Percentiles rank a stretch among this genome's conserved stretches.
These are phyloP conservation scores for Plasmodium falciparum DNA, from an alignment of 169 alveolate genomes.

Conservation along the genomic window DNA sequence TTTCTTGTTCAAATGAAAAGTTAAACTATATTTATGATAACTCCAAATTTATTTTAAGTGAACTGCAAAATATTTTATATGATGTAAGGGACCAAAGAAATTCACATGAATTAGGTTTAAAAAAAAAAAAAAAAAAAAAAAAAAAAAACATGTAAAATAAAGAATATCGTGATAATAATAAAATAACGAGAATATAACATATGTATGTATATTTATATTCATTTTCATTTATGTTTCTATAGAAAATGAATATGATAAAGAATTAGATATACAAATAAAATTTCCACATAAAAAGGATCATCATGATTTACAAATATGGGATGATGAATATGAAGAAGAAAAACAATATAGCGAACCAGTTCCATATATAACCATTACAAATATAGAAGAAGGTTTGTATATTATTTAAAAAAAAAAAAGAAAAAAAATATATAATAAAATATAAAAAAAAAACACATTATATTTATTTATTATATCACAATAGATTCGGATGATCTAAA, in stretches of 20 bases:
- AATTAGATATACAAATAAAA: slow-evolving; percentile 53
- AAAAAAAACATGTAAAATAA: background rate
- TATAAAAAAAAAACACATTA: too few relatives aligned
- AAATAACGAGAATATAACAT: background rate
- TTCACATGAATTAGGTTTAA: slow-evolving; percentile 42
- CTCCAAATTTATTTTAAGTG: slow-evolving; percentile 50
- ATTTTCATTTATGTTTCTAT: background rate
- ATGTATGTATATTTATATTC: background rate
- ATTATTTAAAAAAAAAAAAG: background rate
- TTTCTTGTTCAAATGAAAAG: slow-evolving; percentile 49
- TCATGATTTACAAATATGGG: slow-evolving; percentile 31
- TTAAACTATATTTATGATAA: slow-evolving; percentile 53
- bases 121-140: background rate
- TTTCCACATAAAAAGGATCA: slow-evolving; percentile 26
- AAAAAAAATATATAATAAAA: too few relatives aligned
- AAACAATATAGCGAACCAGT: slow-evolving; percentile 41
- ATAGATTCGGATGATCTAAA: slow-evolving; percentile 28
- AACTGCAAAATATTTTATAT: slow-evolving; percentile 44
- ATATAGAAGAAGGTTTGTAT: slow-evolving; percentile 40
- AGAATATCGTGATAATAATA: background rate
- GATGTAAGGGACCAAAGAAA: slow-evolving; percentile 52
- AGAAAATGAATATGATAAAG: slow-evolving; percentile 37
- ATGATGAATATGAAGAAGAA: slow-evolving; percentile 52
- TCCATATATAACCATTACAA: slow-evolving; percentile 51
- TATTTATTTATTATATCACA: slow-evolving; percentile 4